A percentile compares a stretch with the other conserved stretches of the same genome.
phyloP scores from a whole-genome alignment of 345 rosid genomes.

The Chamaenerion angustifolium region DNA sequence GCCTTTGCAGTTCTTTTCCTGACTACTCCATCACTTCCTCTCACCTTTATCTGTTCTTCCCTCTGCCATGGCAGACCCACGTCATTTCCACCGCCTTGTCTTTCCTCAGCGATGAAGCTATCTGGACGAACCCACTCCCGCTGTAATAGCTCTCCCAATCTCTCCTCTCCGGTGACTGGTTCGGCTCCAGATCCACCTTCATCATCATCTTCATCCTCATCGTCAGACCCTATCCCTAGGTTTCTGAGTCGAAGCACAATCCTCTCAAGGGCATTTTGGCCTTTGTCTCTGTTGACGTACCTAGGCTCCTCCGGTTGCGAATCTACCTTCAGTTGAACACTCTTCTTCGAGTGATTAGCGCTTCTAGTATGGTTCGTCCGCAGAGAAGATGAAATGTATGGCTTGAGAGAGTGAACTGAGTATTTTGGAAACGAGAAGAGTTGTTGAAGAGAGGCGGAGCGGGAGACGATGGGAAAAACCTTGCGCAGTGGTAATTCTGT shows the following conservation, averaged over 20 bases:
- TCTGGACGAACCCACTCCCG: conserved; percentile 92
- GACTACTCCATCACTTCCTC: conserved; percentile 48
- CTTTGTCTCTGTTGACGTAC: conserved; percentile 26
- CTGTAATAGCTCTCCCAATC: conserved; percentile 57
- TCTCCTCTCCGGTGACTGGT: conserved; percentile 65
- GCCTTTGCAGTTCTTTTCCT: conserved; percentile 47
- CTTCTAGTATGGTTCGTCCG: conserved; percentile 17
- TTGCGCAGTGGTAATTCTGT: conserved; percentile 60
- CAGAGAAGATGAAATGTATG: conserved; percentile 26
- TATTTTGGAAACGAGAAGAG: conserved; percentile 25
- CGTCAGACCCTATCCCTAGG: conserved; percentile 62
- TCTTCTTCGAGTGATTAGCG: conserved; percentile 11
- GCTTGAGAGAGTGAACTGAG: conserved; percentile 16
- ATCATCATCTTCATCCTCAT: conserved; percentile 33
- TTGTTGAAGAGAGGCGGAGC: conserved; percentile 23
- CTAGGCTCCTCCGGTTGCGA: conserved; percentile 12
- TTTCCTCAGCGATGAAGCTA: conserved; percentile 21
- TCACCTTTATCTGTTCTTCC: conserved; percentile 43
- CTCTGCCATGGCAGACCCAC: conserved; percentile 33
- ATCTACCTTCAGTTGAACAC: background rate
- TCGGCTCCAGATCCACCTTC: conserved; percentile 14
- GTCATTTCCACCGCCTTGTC: conserved; percentile 23
- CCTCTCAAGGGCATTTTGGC: conserved; percentile 61
- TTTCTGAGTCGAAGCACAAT: conserved; percentile 79
- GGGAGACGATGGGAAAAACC: conserved; percentile 37